Base-by-base conservation (phyloP, 257 asterid species). In the Nicotiana tabacum region DNA sequence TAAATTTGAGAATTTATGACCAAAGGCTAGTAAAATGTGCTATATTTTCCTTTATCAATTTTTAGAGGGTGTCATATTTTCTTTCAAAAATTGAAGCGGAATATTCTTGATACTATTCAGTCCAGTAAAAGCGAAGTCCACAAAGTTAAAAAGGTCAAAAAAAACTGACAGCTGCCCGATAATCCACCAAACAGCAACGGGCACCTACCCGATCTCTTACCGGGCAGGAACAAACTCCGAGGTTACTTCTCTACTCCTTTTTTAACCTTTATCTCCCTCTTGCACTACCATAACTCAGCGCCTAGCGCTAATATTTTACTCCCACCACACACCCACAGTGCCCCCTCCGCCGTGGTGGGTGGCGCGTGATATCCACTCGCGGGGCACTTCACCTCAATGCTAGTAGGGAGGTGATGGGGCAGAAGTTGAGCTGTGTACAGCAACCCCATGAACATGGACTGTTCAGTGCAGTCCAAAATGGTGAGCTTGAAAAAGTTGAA, bases 401-500 rank as follows among this genome's bases (percentile, higher is more conserved):
- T 53, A 48, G 11, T 53, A 48, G 11, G 18, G 3, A 82, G 58
- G 32, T 30, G 83, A 94, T 94, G 98, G 98, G 97, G 13, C 97
- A 91, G 90, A 82, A 88, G 4, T 67, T 91, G 74, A 94, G 97
- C 66, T 94, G 97, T 90, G 60, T 82, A 17, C 90, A 84, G 82
- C 90, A 83, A 84, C 7, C 67, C 74, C 86, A 46, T 30, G 95
- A 87, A 51, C 84, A 84, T 33, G 94, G 85, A 58, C 82, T 92
- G 39, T 92, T 94, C 77, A 66, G 35, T 67, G 96, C 92, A 27
- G 95, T 93, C 80, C 94, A 91, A 66, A 90, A 88, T 86, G 98
- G 97, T 2, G 93, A 93, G 88, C 84, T 93, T 43, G 88, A 86
- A 83, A 79, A 84, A 21, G 91, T 94, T 46, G 90, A 83, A 86